Conservation (phyloP, 208 protist genomes). For the Crithidia brevicula region DNA sequence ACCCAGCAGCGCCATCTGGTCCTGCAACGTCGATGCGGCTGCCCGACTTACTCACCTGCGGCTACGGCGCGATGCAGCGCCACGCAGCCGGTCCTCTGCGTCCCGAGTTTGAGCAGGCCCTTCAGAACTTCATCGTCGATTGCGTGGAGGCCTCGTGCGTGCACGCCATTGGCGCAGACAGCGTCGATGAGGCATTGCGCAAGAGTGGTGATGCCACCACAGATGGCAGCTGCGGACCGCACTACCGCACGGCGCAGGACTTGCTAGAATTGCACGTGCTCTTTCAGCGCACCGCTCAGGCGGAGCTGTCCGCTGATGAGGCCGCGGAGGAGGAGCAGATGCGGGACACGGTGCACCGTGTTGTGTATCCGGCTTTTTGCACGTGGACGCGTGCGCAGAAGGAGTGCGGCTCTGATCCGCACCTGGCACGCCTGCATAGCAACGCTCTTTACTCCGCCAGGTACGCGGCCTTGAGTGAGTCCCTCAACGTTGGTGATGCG, state of each 20-base stretch:
- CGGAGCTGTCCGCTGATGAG: too few relatives aligned
- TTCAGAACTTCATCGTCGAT: slow-evolving; percentile 48
- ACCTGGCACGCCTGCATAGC: slow-evolving; percentile 50
- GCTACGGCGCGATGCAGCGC: slow-evolving; percentile 19
- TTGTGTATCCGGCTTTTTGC: slow-evolving; percentile 59
- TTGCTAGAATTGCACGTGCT: slow-evolving; percentile 32
- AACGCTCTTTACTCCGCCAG: slow-evolving; percentile 66
- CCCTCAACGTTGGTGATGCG: not conserved
- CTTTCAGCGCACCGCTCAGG: slow-evolving; percentile 6
- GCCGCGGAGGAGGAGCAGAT: slow-evolving; percentile 33
- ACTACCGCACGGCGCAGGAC: slow-evolving; percentile 33
- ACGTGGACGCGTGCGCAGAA: slow-evolving; percentile 26
- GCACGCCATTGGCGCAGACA: not conserved
- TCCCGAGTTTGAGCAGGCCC: slow-evolving; percentile 23
- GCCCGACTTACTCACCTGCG: slow-evolving; percentile 16
- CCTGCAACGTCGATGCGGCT: not conserved
- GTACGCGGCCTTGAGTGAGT: slow-evolving; percentile 29
- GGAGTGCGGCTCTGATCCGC: slow-evolving; percentile 50
- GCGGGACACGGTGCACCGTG: slow-evolving; percentile 55
- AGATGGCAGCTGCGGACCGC: slow-evolving; percentile 11
- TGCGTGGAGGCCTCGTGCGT: slow-evolving; percentile 34
- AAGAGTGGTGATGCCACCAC: slow-evolving; percentile 7
- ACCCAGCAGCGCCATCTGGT: not conserved
- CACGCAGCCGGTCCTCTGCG: slow-evolving; percentile 16
- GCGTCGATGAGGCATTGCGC: not conserved